A percentile compares a stretch with the other conserved stretches of the same genome.
phyloP scores from a whole-genome alignment of 1,284 basidiomycete species.

The Ceratobasidium theobromae region DNA sequence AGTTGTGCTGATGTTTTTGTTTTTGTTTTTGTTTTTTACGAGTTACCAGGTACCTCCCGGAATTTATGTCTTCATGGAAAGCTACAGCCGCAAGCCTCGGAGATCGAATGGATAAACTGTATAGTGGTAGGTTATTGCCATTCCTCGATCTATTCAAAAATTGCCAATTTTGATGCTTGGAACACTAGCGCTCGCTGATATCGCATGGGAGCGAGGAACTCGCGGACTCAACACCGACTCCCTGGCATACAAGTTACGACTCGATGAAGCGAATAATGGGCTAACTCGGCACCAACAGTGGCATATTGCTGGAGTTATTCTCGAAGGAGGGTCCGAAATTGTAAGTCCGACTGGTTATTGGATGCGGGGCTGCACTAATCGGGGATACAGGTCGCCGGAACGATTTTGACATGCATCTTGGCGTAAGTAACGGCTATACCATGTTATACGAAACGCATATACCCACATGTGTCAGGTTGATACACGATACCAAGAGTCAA shows the following conservation, averaged over 20 bases:
- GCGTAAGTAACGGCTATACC: neutral
- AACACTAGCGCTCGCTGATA: neutral
- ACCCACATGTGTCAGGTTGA: neutral
- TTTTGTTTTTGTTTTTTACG: too few species aligned
- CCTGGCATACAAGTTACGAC: constrained; percentile 11
- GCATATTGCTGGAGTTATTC: neutral
- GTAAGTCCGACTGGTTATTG: neutral
- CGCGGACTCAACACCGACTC: constrained; percentile 4
- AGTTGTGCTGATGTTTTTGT: neutral
- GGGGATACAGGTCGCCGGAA: neutral
- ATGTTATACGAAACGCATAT: neutral
- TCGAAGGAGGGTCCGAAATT: constrained; percentile 21
- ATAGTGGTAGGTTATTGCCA: neutral
- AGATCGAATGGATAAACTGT: constrained; percentile 4
- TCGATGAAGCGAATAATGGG: neutral
- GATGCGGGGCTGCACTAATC: neutral
- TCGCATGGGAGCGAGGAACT: neutral
- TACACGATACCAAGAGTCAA: neutral
- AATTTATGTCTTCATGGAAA: constrained; percentile 3
- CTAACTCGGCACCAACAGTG: constrained; percentile 2
- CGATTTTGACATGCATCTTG: neutral
- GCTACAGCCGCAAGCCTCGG: neutral
- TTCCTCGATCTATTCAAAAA: neutral
- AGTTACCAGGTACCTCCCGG: neutral
- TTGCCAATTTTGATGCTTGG: neutral